Evolutionary conservation across 2,329 filamentous ascomycete genomes (phyloP), one percentile per base, ranked within the genome.

Genomic region (Plectosphaerella cucumerina): DNA sequence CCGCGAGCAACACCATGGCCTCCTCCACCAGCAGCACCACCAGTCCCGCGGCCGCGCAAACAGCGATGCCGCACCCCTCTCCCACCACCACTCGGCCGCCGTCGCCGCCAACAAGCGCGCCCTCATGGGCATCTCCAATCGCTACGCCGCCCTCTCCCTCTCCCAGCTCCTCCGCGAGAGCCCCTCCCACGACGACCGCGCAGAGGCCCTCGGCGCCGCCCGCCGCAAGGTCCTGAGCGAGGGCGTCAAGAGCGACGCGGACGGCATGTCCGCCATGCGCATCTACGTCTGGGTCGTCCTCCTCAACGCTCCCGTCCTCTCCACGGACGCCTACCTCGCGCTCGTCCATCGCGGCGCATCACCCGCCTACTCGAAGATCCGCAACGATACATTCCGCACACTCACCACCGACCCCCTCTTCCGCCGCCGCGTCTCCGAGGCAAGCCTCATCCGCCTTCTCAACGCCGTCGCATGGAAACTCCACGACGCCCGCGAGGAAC

Each of bases 231-330:
- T 93, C 47, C 71, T 92, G 48, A 83, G 87, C 57, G 83, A 89
- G 61, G 88, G 88, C 54, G 82, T 92, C 64, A 88, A 87, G 63
- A 85, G 84, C 59, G 89, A 90, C 62, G 81, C 78, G 58, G 89
- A 93, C 68, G 89, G 89, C 75, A 92, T 91, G 87, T 99, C 94
- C 18, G 87, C 91, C 44, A 76, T 94, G 56, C 87, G 94, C 62
- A 95, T 97, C 66, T 97, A 99, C 68, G 84, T 96, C 58, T 99
- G 94, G 94, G 81, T 97, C 39, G 89, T 96, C 59, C 82, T 99
- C 12, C 86, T 99, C 60, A 89, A 96, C 64, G 86, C 92, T 31
- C 86, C 90, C 6, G 84, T 96, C 42, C 76, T 97, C 56, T 81
- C 86, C 43, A 96, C 94, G 52, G 89, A 96, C 61, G 80, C 87